Evolutionary conservation across 169 alveolate genomes (phyloP), one percentile per base, ranked within the genome.

Genomic region (Theileria orientalis): DNA sequence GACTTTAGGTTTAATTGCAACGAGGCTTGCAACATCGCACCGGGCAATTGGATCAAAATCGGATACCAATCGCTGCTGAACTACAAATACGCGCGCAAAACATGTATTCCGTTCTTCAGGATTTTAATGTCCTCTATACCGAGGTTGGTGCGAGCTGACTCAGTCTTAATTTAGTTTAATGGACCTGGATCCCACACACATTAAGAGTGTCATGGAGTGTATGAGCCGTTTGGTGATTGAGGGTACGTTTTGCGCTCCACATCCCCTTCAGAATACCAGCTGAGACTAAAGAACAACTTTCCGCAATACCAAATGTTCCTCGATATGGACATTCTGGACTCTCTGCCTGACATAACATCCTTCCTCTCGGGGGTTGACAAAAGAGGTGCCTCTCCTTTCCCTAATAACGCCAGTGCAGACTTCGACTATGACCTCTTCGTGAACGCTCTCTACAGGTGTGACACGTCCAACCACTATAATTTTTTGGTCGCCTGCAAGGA

Each of bases 21-120:
- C 66, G 99, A 96, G 83, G 99, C 99, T 19, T 97, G 97, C 44
- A 96, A 96, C 83, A 92, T 94, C 52, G 98, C 96, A 7, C 93
- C 96, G 8, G 91, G 89, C 3, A 84, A 82, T 33, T 94, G 98
- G 98, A 63, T 94, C 57, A 86, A 85, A 56, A 82, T 87, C 85
- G 95, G 95, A 29, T 69, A 82, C 61, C 72, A 73, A 69, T 85
- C 95, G 7, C 51, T 84, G 61, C 66, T 73, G 33, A 67, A 84
- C 52, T 91, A 90, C 70, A 88, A 84, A 32, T 86, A 68, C 52
- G 73, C 74, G 64, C 67, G 94, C 32, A 90, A 87, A 23, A 87
- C 93, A 0, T 90, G 95, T 60, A 62, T 91, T 11, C 87, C 94
- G n/a, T 87, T 84, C 41, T 87, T 70, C 69, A 56, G 84, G 37